Base-by-base conservation (phyloP, 1,284 basidiomycete species). In the Gomphus bonarii region DNA sequence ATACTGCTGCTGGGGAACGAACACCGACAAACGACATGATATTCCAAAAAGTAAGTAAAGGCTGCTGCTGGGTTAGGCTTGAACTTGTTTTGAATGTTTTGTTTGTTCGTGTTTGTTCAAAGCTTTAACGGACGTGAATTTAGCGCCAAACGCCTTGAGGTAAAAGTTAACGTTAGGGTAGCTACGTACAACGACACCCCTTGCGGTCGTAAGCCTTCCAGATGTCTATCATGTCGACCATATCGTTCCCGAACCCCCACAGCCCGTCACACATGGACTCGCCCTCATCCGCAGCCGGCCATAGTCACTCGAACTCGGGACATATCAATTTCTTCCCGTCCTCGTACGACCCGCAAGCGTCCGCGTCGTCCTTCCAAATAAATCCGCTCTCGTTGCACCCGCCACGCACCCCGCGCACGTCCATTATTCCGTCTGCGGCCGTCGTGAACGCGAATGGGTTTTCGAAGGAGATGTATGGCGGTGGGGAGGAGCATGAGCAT, bases 321-420 rank as follows among this genome's bases (percentile, higher is more conserved):
- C 48, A 52, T 18, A 38, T 58, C n/a, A 52, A 64, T 30, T 73
- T 72, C 60, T 78, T 73, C 61, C 66, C 74, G 14, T 65, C 71
- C 10, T 67, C 69, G 46, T 79, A 75, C 61, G 75, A 76, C 47
- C 62, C 70, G 33, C 63, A 67, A 46, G 63, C 71, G 55, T 69
- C 74, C 44, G 73, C 68, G 50, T 72, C 75, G 30, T 75, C 77
- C 16, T 88, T 89, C 64, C 85, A 85, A 63, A 84, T 88, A 77
- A 89, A 89, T 65, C 86, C 86, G 16, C 77, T 83, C 51, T 87
- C 85, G 8, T 74, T 78, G 3, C 86, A 87, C 66, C 86, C 87
- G 0, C 87, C 87, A 20, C 77, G 87, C 42, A 86, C 85, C 38
- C 84, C 86, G 4, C 77, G 80, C 60, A 75, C 76, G 8, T 84